Evolutionary conservation across 1,284 basidiomycete genomes (phyloP).

Genomic region (Sphagnurus paluster): DNA sequence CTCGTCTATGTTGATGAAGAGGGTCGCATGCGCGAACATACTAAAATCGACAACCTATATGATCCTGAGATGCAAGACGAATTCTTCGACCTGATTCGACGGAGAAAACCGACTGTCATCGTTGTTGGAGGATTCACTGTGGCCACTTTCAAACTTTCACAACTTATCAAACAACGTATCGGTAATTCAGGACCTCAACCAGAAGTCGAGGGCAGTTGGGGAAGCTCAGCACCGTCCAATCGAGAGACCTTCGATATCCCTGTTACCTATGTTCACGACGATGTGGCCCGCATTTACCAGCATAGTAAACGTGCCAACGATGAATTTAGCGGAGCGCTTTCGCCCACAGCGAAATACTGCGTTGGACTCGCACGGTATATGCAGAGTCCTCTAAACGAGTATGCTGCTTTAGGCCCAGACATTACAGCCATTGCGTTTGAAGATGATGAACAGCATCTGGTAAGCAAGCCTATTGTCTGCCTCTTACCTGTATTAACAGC

Average conservation of each 20-base stretch:
- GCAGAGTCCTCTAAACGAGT: slow-evolving; percentile 94
- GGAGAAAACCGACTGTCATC: slow-evolving; percentile 85
- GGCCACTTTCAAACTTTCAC: slow-evolving; percentile 74
- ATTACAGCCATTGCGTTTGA: slow-evolving; percentile 81
- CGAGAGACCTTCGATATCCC: slow-evolving; percentile 60
- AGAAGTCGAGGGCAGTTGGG: slow-evolving; percentile 33
- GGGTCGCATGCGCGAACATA: slow-evolving; percentile 86
- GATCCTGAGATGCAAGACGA: slow-evolving; percentile 68
- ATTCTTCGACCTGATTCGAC: slow-evolving; percentile 81
- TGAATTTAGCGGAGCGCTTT: slow-evolving; percentile 86
- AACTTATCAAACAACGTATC: slow-evolving; percentile 61
- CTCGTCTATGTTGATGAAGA: slow-evolving; percentile 86
- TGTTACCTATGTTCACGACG: slow-evolving; percentile 86
- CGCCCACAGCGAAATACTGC: slow-evolving; percentile 88
- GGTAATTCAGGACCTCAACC: slow-evolving; percentile 15
- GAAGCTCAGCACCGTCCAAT: slow-evolving; percentile 27
- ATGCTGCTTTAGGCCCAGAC: slow-evolving; percentile 83
- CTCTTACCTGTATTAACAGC: slow-evolving; percentile 11
- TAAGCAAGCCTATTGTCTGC: slow-evolving; percentile 37
- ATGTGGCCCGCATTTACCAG: slow-evolving; percentile 93
- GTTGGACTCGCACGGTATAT: slow-evolving; percentile 91
- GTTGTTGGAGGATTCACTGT: slow-evolving; percentile 89
- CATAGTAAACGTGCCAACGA: slow-evolving; percentile 84
- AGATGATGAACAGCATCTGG: slow-evolving; percentile 86
- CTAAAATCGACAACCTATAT: slow-evolving; percentile 85